A percentile compares a stretch with the other conserved stretches of the same genome.
Evolutionary conservation across 2,329 filamentous ascomycete genomes (phyloP).

Genomic region (Simplicillium sp.): DNA sequence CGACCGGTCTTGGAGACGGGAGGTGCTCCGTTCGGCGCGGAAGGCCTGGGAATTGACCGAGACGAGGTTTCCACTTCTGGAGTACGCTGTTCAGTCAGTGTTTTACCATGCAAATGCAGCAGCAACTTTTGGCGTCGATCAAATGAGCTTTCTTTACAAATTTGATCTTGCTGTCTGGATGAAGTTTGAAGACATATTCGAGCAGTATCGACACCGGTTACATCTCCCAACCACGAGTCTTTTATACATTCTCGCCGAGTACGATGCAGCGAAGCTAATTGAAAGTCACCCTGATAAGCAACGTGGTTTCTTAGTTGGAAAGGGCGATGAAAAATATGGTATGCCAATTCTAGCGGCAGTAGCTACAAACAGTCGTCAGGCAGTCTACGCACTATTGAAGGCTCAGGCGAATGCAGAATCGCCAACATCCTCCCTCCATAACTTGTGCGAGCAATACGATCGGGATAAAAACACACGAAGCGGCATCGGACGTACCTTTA

Average conservation of each 20-base stretch:
- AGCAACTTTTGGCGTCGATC: rapidly evolving
- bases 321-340: background rate
- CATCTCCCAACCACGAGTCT: slow-evolving; percentile 1
- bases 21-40: background rate
- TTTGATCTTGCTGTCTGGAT: slow-evolving; percentile 4
- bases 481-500: too few species aligned
- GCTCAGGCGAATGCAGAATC: background rate
- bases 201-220: background rate
- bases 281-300: background rate
- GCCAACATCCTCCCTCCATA: background rate
- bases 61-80: slow-evolving; percentile 7
- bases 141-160: background rate
- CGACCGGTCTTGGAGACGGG: background rate
- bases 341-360: slow-evolving; percentile 1
- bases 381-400: background rate
- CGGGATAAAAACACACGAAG: too few species aligned
- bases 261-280: background rate
- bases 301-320: background rate
- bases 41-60: background rate
- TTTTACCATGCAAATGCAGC: slow-evolving; percentile 10
- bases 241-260: slow-evolving; percentile 6
- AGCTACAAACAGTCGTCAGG: background rate
- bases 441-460: too few species aligned
- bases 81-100: slow-evolving; percentile 7
- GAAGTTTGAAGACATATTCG: background rate